Percentiles rank a stretch among this genome's conserved stretches.
phyloP scores from a whole-genome alignment of 2,329 filamentous ascomycete genomes.

The Sphaceloma murrayae region DNA sequence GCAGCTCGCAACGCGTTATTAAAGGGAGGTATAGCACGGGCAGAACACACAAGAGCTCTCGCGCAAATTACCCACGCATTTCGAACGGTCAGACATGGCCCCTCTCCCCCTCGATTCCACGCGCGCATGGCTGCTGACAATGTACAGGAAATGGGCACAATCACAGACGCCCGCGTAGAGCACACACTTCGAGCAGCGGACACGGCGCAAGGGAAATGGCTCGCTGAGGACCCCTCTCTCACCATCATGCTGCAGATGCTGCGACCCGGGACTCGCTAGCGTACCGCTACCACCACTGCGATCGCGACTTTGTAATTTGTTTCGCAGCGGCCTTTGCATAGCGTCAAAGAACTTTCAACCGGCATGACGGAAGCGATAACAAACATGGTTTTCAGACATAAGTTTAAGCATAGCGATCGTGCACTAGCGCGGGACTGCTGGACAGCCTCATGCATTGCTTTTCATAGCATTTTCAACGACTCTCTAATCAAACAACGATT shows the following conservation, averaged over 20 bases:
- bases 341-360: no score
- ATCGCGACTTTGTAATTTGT: no score
- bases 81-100: slow-evolving; percentile 28
- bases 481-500: background rate
- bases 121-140: slow-evolving; percentile 10
- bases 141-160: slow-evolving; percentile 44
- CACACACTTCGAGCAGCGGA: slow-evolving; percentile 48
- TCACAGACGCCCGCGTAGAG: slow-evolving; percentile 50
- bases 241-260: slow-evolving; percentile 33
- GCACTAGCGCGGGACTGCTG: slow-evolving; percentile 1
- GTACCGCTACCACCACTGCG: no score
- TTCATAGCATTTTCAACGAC: background rate
- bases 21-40: slow-evolving; percentile 40
- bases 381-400: background rate
- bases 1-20: slow-evolving; percentile 44
- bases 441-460: background rate
- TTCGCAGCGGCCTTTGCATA: slow-evolving; percentile 5
- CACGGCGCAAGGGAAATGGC: slow-evolving; percentile 49
- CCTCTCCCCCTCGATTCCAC: background rate
- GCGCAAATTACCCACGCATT: slow-evolving; percentile 41
- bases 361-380: slow-evolving; percentile 6
- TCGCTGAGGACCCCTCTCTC: slow-evolving; percentile 50
- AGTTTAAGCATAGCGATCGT: no score
- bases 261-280: slow-evolving; percentile 15
- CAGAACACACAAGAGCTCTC: slow-evolving; percentile 40